Conservation (phyloP, 2,329 filamentous ascomycete species). For the Alternaria hordeiaustralica region DNA sequence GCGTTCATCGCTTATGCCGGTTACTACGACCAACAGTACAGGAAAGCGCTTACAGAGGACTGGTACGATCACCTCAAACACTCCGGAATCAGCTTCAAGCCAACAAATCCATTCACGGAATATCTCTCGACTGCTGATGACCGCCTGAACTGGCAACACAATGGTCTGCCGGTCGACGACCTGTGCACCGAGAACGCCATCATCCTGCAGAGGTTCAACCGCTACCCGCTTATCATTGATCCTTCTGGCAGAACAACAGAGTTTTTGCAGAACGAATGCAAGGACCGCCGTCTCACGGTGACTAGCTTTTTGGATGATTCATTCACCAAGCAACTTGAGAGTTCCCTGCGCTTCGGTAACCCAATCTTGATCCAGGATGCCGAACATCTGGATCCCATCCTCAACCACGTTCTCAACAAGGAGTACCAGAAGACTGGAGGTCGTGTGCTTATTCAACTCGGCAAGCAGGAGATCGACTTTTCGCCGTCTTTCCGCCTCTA, state of each 20-base stretch:
- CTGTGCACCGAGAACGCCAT: slow-evolving; percentile 99
- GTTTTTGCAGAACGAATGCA: slow-evolving; percentile 93
- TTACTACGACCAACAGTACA: slow-evolving; percentile 97
- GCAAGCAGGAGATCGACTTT: slow-evolving; percentile 99
- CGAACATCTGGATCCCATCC: slow-evolving; percentile 93
- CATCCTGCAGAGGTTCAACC: slow-evolving; percentile 95
- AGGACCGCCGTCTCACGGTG: slow-evolving; percentile 89
- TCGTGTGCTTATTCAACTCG: slow-evolving; percentile 96
- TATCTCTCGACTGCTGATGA: slow-evolving; percentile 97
- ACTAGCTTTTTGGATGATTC: slow-evolving; percentile 98
- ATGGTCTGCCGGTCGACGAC: slow-evolving; percentile 92
- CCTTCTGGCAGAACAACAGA: slow-evolving; percentile 94
- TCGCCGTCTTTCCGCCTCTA: slow-evolving; percentile 96
- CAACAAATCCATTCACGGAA: slow-evolving; percentile 91
- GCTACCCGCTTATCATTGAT: slow-evolving; percentile 97
- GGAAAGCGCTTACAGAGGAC: slow-evolving; percentile 96
- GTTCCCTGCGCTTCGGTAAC: slow-evolving; percentile 95
- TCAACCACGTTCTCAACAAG: slow-evolving; percentile 99
- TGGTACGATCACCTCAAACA: slow-evolving; percentile 93
- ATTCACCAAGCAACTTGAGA: slow-evolving; percentile 97
- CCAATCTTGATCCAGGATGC: slow-evolving; percentile 98
- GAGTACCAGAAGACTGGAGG: slow-evolving; percentile 99
- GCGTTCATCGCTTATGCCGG: slow-evolving; percentile 97
- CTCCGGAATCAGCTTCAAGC: slow-evolving; percentile 93
- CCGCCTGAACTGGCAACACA: slow-evolving; percentile 91